Base-by-base conservation (phyloP, 768 basidiomycete genomes). In the Symmetrospora coprosmae region DNA sequence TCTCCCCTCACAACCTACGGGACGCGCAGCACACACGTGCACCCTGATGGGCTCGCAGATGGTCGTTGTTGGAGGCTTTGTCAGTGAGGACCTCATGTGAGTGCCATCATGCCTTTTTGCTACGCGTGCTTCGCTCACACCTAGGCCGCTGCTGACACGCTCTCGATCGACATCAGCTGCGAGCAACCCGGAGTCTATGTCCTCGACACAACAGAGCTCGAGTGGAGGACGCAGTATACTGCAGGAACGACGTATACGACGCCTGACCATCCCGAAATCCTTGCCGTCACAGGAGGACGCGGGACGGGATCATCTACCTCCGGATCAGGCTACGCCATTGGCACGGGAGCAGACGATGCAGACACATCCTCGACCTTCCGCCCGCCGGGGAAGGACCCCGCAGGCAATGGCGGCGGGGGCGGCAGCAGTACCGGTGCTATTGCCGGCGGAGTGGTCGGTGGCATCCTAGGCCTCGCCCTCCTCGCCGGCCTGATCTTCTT, bases 211-310 rank as follows among this genome's bases (percentile, higher is more conserved):
- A 45, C 55, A 2, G 55, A 58, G 40, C 14, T 58, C 19, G 43
- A 40, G 23, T 58, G 55, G 55, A 38, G 28, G 17, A 58, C 55
- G 4, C 46, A 39, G 6, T 58, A 45, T 27, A 58, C 55, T 17
- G 55, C 41, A 2, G 31, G 31, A 11, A 58, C 55, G 2, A 27
- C 21, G 11, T 58, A 58, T 25, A 58, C 55, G 2, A 58, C 55
- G 2, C 55, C 55, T 17, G 37, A 58, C 25, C 40, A 45, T 17
- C 28, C 28, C 8, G 41, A 58, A 0, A n/a, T 67, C 40, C 27
- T 67, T 35, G 35, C 61, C 34, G 55, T 67, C 28, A 66, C 66
- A 0, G 66, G 66, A 43, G 66, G 64, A 0, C 60, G 63, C 40
- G 66, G 66, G 1, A 65, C 62, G 2, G 65, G 65, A 21, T 31